Evolutionary conservation across 1,139 yeast genomes (phyloP).

Genomic region (Sugiyamaella grinbergsii): DNA sequence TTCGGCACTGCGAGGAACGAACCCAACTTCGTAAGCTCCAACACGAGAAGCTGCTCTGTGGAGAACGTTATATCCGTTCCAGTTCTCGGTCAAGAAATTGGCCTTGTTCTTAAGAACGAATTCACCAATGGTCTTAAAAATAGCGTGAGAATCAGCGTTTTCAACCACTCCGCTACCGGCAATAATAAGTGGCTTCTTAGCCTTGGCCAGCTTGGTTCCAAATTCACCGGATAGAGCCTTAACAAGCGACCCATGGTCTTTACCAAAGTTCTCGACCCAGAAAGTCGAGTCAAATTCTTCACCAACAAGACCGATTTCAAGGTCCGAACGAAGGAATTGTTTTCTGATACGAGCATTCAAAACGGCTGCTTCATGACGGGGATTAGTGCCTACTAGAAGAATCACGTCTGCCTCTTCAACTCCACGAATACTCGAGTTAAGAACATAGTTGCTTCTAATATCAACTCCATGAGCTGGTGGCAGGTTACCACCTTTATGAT

Average conservation of each 20-base stretch:
- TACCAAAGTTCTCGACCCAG: slow-evolving; percentile 65
- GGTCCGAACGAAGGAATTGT: slow-evolving; percentile 72
- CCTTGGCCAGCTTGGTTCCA: slow-evolving; percentile 68
- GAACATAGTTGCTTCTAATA: slow-evolving; percentile 75
- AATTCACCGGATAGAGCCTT: slow-evolving; percentile 66
- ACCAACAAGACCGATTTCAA: slow-evolving; percentile 71
- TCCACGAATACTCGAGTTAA: slow-evolving; percentile 79
- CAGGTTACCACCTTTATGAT: slow-evolving; percentile 56
- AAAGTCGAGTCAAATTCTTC: slow-evolving; percentile 78
- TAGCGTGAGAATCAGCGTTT: slow-evolving; percentile 63
- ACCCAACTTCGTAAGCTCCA: slow-evolving; percentile 86
- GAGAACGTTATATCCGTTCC: slow-evolving; percentile 82
- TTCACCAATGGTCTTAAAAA: slow-evolving; percentile 62
- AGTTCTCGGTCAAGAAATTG: slow-evolving; percentile 67
- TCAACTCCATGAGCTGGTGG: slow-evolving; percentile 74
- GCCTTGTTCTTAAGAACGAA: slow-evolving; percentile 58
- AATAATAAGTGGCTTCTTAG: slow-evolving; percentile 76
- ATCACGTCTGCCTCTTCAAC: slow-evolving; percentile 82
- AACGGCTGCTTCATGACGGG: slow-evolving; percentile 90
- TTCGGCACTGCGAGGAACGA: slow-evolving; percentile 56
- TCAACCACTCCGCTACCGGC: slow-evolving; percentile 82
- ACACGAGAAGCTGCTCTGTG: slow-evolving; percentile 87
- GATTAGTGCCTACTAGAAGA: slow-evolving; percentile 79
- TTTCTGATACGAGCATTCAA: slow-evolving; percentile 83
- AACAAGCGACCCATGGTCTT: slow-evolving; percentile 57